phyloP scores from a whole-genome alignment of 257 asterid genomes.

The Eustoma russellianum region DNA sequence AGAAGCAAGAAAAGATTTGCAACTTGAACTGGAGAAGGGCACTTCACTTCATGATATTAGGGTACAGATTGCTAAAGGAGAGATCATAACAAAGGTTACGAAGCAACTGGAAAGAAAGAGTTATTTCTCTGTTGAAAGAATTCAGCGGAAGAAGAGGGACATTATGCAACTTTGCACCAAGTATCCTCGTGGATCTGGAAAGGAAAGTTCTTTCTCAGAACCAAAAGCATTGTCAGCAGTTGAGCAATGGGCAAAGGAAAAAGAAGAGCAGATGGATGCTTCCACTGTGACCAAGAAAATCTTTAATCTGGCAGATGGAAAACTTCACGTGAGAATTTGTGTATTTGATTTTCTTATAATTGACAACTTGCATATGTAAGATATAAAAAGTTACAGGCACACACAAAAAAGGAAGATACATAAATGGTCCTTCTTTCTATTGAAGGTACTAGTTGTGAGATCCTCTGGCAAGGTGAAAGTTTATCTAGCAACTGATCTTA shows the following conservation, averaged over 20 bases:
- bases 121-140: conserved; percentile 32
- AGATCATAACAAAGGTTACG: conserved; percentile 51
- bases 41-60: conserved; percentile 51
- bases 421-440: background rate
- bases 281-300: conserved; percentile 38
- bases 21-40: conserved; percentile 64
- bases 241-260: conserved; percentile 39
- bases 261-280: conserved; percentile 51
- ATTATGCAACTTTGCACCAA: conserved; percentile 47
- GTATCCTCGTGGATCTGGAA: conserved; percentile 30
- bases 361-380: conserved; percentile 1
- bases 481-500: conserved; percentile 72
- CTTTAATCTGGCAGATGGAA: conserved; percentile 53
- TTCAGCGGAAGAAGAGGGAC: conserved; percentile 89
- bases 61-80: conserved; percentile 56
- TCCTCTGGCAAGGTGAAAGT: conserved; percentile 49
- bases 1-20: conserved; percentile 86
- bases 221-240: conserved; percentile 47
- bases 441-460: conserved; percentile 69
- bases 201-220: conserved; percentile 32
- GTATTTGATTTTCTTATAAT: background rate
- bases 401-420: background rate
- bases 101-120: conserved; percentile 31
- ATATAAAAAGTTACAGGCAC: background rate
- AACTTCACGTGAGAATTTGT: conserved; percentile 57